Percentiles rank a stretch among this genome's conserved stretches.
These are phyloP conservation scores for Annulohypoxylon moriforme DNA, from an alignment of 495 filamentous ascomycete species.

Conservation along the genomic window DNA sequence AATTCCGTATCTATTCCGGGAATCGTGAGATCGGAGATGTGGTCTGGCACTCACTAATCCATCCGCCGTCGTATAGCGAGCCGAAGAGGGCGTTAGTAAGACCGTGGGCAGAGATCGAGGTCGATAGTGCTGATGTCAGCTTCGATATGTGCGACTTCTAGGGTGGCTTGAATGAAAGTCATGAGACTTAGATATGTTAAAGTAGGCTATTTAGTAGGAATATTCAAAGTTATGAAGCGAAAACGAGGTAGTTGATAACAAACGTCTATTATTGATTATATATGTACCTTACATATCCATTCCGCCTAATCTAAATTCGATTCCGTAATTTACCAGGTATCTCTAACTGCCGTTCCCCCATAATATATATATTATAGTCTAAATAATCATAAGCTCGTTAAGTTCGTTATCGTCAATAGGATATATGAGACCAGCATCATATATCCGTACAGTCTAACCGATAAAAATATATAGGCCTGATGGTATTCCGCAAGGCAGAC, in stretches of 20 bases:
- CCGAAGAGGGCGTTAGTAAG: neutral
- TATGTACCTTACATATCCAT: neutral
- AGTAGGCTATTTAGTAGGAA: constrained; percentile 18
- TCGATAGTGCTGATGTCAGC: constrained; percentile 36
- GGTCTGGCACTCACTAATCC: constrained; percentile 3
- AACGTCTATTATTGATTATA: constrained; percentile 19
- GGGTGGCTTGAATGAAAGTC: constrained; percentile 21
- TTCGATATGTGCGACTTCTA: constrained; percentile 2
- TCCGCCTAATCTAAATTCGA: neutral
- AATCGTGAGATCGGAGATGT: constrained; percentile 12
- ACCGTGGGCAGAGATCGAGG: neutral
- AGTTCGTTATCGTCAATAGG: constrained; percentile 24
- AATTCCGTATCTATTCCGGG: constrained; percentile 11
- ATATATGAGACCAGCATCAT: constrained; percentile 2
- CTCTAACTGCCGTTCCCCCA: neutral
- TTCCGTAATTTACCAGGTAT: constrained; percentile 4
- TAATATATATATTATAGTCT: constrained; percentile 1
- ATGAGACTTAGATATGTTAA: neutral
- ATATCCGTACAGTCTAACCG: constrained; percentile 3
- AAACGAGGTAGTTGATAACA: neutral
- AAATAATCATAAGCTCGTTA: constrained; percentile 33
- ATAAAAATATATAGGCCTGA: neutral
- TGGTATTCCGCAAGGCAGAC: neutral
- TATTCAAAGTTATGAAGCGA: neutral
- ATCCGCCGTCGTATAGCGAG: neutral